phyloP scores from a whole-genome alignment of 306 rosid species.

The Senna siamea region DNA sequence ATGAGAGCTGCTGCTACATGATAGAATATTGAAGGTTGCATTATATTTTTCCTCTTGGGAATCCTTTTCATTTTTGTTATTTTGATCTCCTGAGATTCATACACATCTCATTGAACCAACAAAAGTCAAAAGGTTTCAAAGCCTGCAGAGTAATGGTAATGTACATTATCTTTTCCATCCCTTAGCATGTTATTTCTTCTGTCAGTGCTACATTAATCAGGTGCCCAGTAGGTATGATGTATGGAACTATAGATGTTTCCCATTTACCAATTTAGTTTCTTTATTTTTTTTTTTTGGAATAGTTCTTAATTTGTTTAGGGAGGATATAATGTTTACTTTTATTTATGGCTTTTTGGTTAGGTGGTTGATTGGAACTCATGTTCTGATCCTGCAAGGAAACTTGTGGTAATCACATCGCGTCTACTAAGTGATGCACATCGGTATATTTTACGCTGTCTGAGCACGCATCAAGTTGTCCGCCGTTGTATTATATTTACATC shows the following conservation, averaged over 20 bases:
- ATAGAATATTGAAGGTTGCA: slow-evolving; percentile 1
- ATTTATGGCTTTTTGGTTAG: slow-evolving; percentile 45
- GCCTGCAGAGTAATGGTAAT: not conserved
- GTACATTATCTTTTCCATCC: slow-evolving; percentile 26
- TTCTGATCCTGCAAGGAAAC: slow-evolving; percentile 57
- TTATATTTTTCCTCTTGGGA: not conserved
- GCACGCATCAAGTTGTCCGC: slow-evolving; percentile 69
- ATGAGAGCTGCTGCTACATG: slow-evolving; percentile 1
- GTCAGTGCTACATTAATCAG: slow-evolving; percentile 6
- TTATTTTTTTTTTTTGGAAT: slow-evolving; percentile 1
- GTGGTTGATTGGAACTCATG: slow-evolving; percentile 75
- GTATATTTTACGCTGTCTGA: slow-evolving; percentile 84
- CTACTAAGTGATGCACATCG: slow-evolving; percentile 91
- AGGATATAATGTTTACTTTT: slow-evolving; percentile 13
- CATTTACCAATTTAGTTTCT: not conserved
- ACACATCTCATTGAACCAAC: not conserved
- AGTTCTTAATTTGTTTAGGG: not conserved
- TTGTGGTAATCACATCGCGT: slow-evolving; percentile 73
- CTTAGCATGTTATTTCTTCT: not conserved
- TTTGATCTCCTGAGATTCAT: slow-evolving; percentile 20
- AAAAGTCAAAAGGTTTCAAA: slow-evolving; percentile 5
- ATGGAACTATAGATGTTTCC: slow-evolving; percentile 11
- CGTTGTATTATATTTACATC: slow-evolving; percentile 74
- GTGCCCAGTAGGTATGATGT: slow-evolving; percentile 5
- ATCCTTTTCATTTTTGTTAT: not conserved